Conservation (phyloP, 805 yeast species). For the Priceomyces haplophilus region DNA sequence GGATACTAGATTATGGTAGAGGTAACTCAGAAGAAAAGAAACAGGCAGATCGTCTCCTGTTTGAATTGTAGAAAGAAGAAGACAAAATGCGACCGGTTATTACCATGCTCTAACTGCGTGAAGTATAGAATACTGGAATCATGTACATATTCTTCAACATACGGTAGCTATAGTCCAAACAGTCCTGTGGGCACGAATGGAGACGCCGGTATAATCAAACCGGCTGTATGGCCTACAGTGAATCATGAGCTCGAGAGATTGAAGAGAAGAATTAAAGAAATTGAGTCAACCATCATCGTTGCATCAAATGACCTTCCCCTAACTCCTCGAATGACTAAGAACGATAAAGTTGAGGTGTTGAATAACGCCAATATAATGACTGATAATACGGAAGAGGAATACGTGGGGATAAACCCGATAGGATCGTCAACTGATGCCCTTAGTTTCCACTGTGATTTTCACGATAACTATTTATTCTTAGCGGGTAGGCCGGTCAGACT, state of each 20-base stretch:
- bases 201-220: neutral
- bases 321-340: neutral
- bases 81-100: slow-evolving; percentile 16
- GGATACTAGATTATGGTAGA: neutral
- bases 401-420: slow-evolving; percentile 5
- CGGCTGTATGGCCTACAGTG: slow-evolving; percentile 3
- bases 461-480: slow-evolving; percentile 4
- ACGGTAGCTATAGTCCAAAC: neutral
- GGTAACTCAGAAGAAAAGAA: slow-evolving; percentile 11
- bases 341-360: neutral
- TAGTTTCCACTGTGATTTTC: slow-evolving; percentile 8
- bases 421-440: slow-evolving; percentile 3
- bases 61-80: slow-evolving; percentile 14
- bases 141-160: slow-evolving; percentile 6
- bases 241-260: slow-evolving; percentile 5
- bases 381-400: neutral
- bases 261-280: slow-evolving; percentile 4
- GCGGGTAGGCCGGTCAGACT: slow-evolving; percentile 4
- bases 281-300: slow-evolving; percentile 8
- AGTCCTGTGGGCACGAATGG: neutral
- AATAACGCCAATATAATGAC: neutral
- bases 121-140: slow-evolving; percentile 6
- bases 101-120: slow-evolving; percentile 13
- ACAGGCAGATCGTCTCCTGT: slow-evolving; percentile 17
- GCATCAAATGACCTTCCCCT: slow-evolving; percentile 1